Base-by-base conservation (phyloP, 2,329 filamentous ascomycete genomes). In the Chrysosporium queenslandicum region DNA sequence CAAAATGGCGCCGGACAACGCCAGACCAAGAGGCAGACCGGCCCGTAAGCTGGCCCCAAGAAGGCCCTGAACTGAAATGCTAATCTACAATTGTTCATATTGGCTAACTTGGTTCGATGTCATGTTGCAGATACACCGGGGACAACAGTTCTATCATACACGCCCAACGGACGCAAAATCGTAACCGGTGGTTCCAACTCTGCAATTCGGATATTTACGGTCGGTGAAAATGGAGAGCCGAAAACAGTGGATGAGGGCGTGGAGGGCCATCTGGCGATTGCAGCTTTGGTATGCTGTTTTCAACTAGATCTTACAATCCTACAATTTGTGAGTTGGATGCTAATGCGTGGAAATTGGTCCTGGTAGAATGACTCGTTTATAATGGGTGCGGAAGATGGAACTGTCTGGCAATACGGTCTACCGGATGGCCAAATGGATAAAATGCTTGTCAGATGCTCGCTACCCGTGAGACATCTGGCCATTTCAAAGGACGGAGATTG, bases 161-260 rank as follows among this genome's bases (percentile, higher is more conserved):
- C 90, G 0, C 87, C 88, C 5, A 83, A 94, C 67, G 92, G 94
- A 56, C 79, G 78, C 60, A 87, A 86, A 61, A 77, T 98, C 53
- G 81, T 97, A 59, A 97, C 92, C 9, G 90, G 89, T 55, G 92
- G 92, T 58, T 85, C 87, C 54, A 95, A 97, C 72, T 94, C 94
- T 64, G 88, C 87, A 6, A 89, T 95, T 63, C 86, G 94, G 46
- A 80, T 97, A 46, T 98, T 94, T 74, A 87, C 85, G 59, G 92
- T 90, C 12, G 88, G 87, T 55, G 92, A 86, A 36, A 86, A 94
- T 71, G 90, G 89, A 61, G 92, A 98, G 67, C 92, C 94, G 8
- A 82, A 80, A 54, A 95, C 91, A 53, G 85, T 98, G 53, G 91
- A 97, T 66, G 88, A 96, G 58, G 88, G 85, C 51, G 85, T 86